Base-by-base conservation (phyloP, 2,329 filamentous ascomycete genomes). In the Stemphylium vesicarium region DNA sequence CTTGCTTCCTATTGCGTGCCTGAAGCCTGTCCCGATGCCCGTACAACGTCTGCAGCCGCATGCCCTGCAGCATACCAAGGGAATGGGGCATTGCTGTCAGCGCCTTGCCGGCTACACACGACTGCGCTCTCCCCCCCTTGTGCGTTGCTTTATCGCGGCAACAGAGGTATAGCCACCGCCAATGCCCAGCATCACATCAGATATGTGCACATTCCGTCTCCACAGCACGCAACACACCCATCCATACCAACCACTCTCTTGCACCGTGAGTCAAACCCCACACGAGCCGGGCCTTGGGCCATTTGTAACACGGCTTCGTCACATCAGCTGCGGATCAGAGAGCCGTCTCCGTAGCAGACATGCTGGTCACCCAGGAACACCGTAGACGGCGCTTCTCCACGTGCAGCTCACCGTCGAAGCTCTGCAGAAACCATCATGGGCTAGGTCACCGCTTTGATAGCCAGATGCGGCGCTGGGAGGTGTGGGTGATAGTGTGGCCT, bases 281-380 rank as follows among this genome's bases (percentile, higher is more conserved):
- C 64, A 61, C 47, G 31, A 38, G 43, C 54, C 47, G 31, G 33
- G 45, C 54, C 50, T 33, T 44, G 22, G 33, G 33, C 48, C 56
- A 63, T 65, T 65, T 63, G 61, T 58, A 57, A 61, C 46, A 42
- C 43, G 47, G 29, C 42, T 59, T 60, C 57, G 64, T 66, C 62
- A 66, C 46, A 48, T 47, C 41, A 37, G 20, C 43, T 39, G 32
- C 50, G 24, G 39, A 18, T 26, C 32, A 32, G 15, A 4, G 29
- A 29, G 18, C 18, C 18, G 18, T 7, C 20, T 35, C 47, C 36
- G 45, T 29, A 40, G 24, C 24, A n/a, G 31, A 26, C 9, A 47
- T 48, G 39, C 51, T 35, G 53, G 38, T 36, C 47, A 31, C 36
- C 22, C 22, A 24, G 22, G 22, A 24, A 24, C 22, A 6, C 4